Evolutionary conservation across 352 stramenopile species (phyloP).

Genomic region (Pythium guiyangense): DNA sequence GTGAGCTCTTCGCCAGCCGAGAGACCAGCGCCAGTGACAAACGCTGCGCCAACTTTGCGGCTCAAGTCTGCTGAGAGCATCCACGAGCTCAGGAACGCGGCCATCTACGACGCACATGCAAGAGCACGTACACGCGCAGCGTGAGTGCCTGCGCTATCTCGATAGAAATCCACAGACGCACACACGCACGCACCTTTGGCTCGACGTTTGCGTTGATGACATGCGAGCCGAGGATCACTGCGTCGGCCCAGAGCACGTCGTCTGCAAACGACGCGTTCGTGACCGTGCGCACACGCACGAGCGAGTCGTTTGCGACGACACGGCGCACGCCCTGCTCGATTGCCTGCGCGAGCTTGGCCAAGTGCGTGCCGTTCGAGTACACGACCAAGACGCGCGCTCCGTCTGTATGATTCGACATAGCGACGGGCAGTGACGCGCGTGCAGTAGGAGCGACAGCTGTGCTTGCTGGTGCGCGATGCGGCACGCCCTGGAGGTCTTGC

Average conservation of each 20-base stretch:
- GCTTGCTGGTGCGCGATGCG: too few relatives aligned
- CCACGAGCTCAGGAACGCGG: slow-evolving; percentile 67
- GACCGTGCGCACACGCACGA: slow-evolving; percentile 48
- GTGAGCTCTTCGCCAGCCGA: slow-evolving; percentile 81
- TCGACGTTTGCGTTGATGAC: slow-evolving; percentile 89
- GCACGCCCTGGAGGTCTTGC: slow-evolving; percentile 17
- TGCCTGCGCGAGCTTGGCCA: slow-evolving; percentile 62
- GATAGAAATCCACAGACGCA: not conserved
- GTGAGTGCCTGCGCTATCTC: not conserved
- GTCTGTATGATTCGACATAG: not conserved
- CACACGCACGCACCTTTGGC: slow-evolving; percentile 47
- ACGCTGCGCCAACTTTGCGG: slow-evolving; percentile 77
- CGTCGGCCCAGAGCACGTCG: slow-evolving; percentile 84
- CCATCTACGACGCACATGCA: slow-evolving; percentile 30
- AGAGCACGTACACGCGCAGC: slow-evolving; percentile 1
- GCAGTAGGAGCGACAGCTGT: not conserved
- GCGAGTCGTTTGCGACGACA: slow-evolving; percentile 24
- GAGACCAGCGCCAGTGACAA: slow-evolving; percentile 81
- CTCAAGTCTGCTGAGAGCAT: slow-evolving; percentile 65
- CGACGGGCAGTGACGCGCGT: not conserved
- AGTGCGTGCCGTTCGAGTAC: slow-evolving; percentile 64
- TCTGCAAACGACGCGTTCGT: slow-evolving; percentile 64
- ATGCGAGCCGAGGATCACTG: slow-evolving; percentile 77
- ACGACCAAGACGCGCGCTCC: slow-evolving; percentile 60
- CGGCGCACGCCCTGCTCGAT: slow-evolving; percentile 48